These are phyloP conservation scores for Linnemannia hyalina DNA, from an alignment of 192 early-diverging fungal species.

Conservation along the genomic window DNA sequence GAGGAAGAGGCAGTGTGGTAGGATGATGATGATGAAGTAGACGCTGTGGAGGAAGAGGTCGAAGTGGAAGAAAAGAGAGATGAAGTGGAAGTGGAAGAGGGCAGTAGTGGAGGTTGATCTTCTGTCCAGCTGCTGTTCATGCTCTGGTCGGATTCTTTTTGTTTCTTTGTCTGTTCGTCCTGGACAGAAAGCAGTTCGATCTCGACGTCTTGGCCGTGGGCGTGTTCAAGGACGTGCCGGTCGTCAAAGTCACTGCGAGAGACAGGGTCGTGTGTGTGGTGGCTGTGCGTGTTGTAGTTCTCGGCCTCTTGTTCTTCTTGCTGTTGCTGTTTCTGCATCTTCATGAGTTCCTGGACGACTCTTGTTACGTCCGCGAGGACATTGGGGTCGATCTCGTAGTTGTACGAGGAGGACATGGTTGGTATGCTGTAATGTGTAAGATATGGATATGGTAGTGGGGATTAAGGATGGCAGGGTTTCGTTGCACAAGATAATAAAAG, in stretches of 20 bases:
- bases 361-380: constrained; percentile 52
- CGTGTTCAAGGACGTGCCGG: constrained; percentile 2
- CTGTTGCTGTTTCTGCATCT: constrained; percentile 28
- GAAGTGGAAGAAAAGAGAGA: not conserved
- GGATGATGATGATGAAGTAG: not conserved
- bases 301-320: constrained; percentile 4
- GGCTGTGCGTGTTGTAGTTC: not conserved
- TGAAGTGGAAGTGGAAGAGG: constrained; percentile 16
- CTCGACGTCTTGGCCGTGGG: constrained; percentile 21
- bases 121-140: not conserved
- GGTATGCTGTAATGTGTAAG: not conserved
- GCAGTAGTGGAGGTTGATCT: constrained; percentile 21
- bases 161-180: not conserved
- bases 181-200: constrained; percentile 14
- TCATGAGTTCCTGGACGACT: constrained; percentile 48
- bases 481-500: not conserved
- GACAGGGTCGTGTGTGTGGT: constrained; percentile 8
- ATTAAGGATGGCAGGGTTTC: not conserved
- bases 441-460: too few relatives aligned
- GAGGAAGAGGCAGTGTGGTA: not conserved
- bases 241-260: constrained; percentile 19
- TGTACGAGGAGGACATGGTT: constrained; percentile 13
- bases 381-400: constrained; percentile 45
- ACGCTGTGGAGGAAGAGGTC: not conserved
- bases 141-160: not conserved